These are phyloP conservation scores for Chrysosporium queenslandicum DNA, from an alignment of 2,329 filamentous ascomycete species.

Conservation along the genomic window DNA sequence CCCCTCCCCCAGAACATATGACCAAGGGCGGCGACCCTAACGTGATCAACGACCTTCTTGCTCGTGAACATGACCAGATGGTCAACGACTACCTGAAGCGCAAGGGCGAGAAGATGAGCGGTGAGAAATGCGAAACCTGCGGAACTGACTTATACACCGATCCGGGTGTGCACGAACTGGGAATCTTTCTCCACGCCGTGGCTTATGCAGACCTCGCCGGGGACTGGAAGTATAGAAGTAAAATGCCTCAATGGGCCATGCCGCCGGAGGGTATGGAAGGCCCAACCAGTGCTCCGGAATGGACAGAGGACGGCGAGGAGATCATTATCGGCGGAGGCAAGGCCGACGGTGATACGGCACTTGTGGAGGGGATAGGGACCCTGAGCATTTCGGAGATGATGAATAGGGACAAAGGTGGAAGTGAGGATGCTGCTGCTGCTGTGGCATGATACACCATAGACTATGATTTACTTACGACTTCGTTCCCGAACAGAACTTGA, in stretches of 20 bases:
- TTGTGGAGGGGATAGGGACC: slow-evolving; percentile 18
- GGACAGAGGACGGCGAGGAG: slow-evolving; percentile 35
- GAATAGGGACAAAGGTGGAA: not conserved
- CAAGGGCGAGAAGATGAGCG: slow-evolving; percentile 89
- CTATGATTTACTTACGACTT: no score
- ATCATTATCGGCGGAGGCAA: slow-evolving; percentile 29
- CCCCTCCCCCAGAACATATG: slow-evolving; percentile 30
- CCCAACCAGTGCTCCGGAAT: slow-evolving; percentile 53
- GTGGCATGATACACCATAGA: not conserved
- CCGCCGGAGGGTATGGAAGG: slow-evolving; percentile 65
- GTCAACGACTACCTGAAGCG: slow-evolving; percentile 80
- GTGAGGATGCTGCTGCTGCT: not conserved
- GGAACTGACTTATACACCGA: slow-evolving; percentile 87
- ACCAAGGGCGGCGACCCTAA: slow-evolving; percentile 26
- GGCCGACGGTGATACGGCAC: slow-evolving; percentile 18
- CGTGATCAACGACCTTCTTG: slow-evolving; percentile 34
- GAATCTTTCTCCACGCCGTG: slow-evolving; percentile 85
- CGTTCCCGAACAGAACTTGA: not conserved
- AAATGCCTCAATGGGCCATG: slow-evolving; percentile 75
- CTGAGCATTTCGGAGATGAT: slow-evolving; percentile 13
- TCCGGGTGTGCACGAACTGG: slow-evolving; percentile 78
- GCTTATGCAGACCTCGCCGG: slow-evolving; percentile 78
- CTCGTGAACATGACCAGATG: slow-evolving; percentile 61
- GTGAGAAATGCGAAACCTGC: slow-evolving; percentile 69
- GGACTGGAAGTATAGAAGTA: slow-evolving; percentile 77